Percentiles rank a stretch among this genome's conserved stretches.
These are phyloP conservation scores for Geosmithia putterillii DNA, from an alignment of 2,329 filamentous ascomycete genomes.

Conservation along the genomic window DNA sequence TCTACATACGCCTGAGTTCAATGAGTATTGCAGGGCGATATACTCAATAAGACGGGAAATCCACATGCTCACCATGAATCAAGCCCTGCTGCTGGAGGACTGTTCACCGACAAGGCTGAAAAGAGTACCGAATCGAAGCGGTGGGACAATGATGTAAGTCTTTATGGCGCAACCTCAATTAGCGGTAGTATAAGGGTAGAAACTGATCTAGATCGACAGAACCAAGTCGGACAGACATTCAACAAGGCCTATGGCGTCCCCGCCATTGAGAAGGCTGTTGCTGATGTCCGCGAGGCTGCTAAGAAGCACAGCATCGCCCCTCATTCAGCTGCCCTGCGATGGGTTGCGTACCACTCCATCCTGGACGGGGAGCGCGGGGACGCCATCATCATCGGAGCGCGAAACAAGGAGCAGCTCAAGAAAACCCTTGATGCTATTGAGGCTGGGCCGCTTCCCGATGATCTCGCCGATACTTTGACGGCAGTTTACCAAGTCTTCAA, in stretches of 20 bases:
- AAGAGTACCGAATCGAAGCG: constrained; percentile 7
- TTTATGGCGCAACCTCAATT: background rate
- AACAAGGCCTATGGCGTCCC: constrained; percentile 12
- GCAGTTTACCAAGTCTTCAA: constrained; percentile 4
- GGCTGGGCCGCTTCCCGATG: constrained; percentile 24
- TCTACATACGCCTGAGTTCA: too few species aligned
- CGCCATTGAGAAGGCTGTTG: constrained; percentile 12
- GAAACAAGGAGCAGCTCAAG: constrained; percentile 20
- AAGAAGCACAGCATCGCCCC: constrained; percentile 20
- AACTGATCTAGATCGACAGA: too few species aligned
- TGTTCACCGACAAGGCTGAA: constrained; percentile 13
- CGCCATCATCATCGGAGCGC: constrained; percentile 20
- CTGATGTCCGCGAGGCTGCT: constrained; percentile 12
- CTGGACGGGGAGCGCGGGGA: constrained; percentile 19
- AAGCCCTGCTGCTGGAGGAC: constrained; percentile 3
- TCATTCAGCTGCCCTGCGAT: constrained; percentile 27
- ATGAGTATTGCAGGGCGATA: background rate
- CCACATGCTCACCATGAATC: background rate
- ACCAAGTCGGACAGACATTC: constrained; percentile 11
- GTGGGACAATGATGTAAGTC: constrained; percentile 12
- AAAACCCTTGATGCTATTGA: constrained; percentile 20
- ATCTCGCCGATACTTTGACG: constrained; percentile 14
- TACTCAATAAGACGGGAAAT: background rate
- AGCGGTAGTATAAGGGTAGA: background rate
- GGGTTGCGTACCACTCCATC: constrained; percentile 22